Evolutionary conservation across 2,329 filamentous ascomycete species (phyloP).

Genomic region (Cordyceps fumosorosea): DNA sequence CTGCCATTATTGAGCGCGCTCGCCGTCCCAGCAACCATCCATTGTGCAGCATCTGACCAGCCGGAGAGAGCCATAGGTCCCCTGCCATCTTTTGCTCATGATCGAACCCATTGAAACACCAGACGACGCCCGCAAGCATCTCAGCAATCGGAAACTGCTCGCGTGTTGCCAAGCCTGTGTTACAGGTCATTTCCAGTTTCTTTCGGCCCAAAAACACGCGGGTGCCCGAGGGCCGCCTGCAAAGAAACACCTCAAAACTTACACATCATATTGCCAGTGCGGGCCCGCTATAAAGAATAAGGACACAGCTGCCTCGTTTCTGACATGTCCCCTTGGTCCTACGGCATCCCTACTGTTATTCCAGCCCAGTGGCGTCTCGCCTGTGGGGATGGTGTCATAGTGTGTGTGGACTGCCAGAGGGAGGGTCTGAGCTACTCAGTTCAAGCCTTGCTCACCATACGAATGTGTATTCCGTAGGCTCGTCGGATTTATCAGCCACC

Average conservation of each 20-base stretch:
- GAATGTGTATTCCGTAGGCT: too few relatives aligned
- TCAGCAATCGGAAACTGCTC: background rate
- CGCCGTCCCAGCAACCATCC: background rate
- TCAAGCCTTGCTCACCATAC: background rate
- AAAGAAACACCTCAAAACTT: constrained; percentile 6
- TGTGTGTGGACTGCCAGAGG: background rate
- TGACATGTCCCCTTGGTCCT: constrained; percentile 1
- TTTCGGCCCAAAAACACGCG: background rate
- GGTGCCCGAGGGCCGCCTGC: background rate
- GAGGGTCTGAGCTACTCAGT: background rate
- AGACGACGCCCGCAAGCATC: background rate
- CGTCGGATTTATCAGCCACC: too few relatives aligned
- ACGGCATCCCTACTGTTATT: background rate
- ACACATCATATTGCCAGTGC: constrained; percentile 4
- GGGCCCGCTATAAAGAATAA: background rate
- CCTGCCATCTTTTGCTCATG: background rate
- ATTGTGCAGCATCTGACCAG: too few relatives aligned
- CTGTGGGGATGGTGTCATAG: constrained; percentile 2
- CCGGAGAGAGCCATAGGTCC: background rate
- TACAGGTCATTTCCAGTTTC: background rate
- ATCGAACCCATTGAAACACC: background rate
- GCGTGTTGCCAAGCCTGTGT: constrained; percentile 1
- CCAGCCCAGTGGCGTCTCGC: constrained; percentile 1
- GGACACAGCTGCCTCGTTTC: background rate
- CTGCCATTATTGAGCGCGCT: background rate